Conservation (phyloP, 768 basidiomycete species). For the Boletus rubropictus region DNA sequence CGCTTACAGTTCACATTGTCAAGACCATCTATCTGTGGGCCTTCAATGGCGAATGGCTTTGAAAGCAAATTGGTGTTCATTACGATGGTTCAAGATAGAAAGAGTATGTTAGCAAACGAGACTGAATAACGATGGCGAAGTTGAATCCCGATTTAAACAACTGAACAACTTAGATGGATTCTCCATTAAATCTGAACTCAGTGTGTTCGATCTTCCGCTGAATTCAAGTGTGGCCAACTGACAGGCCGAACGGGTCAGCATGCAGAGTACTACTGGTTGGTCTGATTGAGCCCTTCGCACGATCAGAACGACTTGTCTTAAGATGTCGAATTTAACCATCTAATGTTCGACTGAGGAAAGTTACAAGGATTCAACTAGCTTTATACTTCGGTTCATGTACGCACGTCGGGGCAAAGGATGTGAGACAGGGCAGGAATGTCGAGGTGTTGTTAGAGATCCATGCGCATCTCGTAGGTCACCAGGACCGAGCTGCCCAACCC, state of each 20-base stretch:
- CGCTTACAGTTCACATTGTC: conserved; percentile 23
- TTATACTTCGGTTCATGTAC: no score
- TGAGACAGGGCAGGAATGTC: no score
- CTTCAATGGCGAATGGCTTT: conserved; percentile 31
- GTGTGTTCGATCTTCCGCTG: neutral
- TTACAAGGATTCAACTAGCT: no score
- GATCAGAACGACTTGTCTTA: neutral
- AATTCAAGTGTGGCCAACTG: neutral
- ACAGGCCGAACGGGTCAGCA: neutral
- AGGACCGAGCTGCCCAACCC: no score
- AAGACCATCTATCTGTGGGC: conserved; percentile 24
- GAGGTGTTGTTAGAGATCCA: no score
- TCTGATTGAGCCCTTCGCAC: no score
- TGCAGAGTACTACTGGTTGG: neutral
- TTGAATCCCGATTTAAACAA: neutral
- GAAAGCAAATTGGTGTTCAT: neutral
- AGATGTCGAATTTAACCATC: no score
- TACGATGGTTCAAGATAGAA: neutral
- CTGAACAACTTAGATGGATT: neutral
- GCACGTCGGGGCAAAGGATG: no score
- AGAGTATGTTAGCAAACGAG: neutral
- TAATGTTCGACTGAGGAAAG: no score
- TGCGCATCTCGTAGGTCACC: no score
- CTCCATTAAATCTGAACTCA: neutral
- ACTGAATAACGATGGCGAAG: neutral